Base-by-base conservation (phyloP, 1,284 basidiomycete species). In the Microbotryum silenes-acaulis region DNA sequence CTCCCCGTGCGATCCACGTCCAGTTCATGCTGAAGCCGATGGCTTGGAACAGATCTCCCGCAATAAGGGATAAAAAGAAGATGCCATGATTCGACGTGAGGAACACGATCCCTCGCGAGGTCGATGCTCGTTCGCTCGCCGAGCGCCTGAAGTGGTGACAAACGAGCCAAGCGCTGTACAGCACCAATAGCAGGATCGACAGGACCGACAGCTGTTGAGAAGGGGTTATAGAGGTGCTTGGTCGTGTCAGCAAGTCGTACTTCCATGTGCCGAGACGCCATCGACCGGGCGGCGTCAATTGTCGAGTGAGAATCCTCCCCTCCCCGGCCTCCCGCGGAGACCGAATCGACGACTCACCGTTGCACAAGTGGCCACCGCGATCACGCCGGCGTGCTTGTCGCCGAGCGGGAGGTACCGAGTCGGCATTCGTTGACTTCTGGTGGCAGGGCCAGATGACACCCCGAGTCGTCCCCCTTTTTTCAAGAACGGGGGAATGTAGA, bases 1-100 rank as follows among this genome's bases (percentile, higher is more conserved):
- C 37, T 42, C 37, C 37, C 4, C 16, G 37, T 14, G 16, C 37
- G 10, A 42, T 42, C 37, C 37, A 42, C 9, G 37, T 12, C 37
- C 37, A 59, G 27, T 58, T 63, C n/a, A 66, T 9, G 9, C 20
- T 6, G 51, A 66, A 66, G 0, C 59, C 64, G 18, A 58, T 48
- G 10, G 59, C 61, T 45, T 66, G 64, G 0, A 61, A 4, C 0
- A 66, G 21, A 18, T 66, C 63, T 9, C 37, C 37, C 10, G 37
- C 37, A 42, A 42, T 42, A 27, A 46, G 7, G 16, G 9, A 18
- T 2, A 4, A 2, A 2, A 20, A 3, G 2, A 6, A 47, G 5
- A 18, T 37, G 20, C 29, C 45, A 44, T 49, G 23, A 18, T 12
- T 27, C 2, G 18, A 18, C n/a, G 10, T 14, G 20, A 18, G 18